phyloP scores from a whole-genome alignment of 495 filamentous ascomycete species.

The Pyrenula aspistea region DNA sequence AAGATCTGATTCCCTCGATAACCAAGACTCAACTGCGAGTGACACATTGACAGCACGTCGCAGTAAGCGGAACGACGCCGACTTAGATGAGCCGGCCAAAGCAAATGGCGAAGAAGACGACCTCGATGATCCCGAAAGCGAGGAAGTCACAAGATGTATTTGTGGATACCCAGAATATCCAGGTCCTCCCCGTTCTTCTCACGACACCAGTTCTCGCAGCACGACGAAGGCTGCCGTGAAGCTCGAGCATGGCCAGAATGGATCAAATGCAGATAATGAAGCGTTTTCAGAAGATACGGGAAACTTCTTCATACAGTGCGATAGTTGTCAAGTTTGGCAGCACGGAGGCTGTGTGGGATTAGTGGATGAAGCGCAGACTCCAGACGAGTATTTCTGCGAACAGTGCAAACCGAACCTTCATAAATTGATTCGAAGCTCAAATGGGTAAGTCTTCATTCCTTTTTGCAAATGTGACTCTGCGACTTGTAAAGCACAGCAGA shows the following conservation, averaged over 20 bases:
- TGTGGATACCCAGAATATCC: constrained; percentile 93
- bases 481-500: no score
- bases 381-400: constrained; percentile 97
- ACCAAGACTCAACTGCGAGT: constrained; percentile 39
- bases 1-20: constrained; percentile 72
- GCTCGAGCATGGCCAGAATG: constrained; percentile 39
- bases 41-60: constrained; percentile 62
- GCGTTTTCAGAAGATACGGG: constrained; percentile 69
- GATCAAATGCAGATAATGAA: constrained; percentile 25
- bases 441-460: constrained; percentile 89
- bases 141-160: constrained; percentile 88
- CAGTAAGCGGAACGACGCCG: constrained; percentile 53
- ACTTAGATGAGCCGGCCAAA: constrained; percentile 41
- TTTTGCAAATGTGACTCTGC: no score
- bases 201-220: constrained; percentile 40
- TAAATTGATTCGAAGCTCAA: constrained; percentile 60
- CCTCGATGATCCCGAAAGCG: constrained; percentile 62
- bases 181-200: constrained; percentile 59
- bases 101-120: constrained; percentile 47
- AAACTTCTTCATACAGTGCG: constrained; percentile 96
- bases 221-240: constrained; percentile 33
- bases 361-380: constrained; percentile 79
- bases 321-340: constrained; percentile 96
- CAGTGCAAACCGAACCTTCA: constrained; percentile 86
- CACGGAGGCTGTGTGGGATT: constrained; percentile 97